A percentile compares a stretch with the other conserved stretches of the same genome.
Conservation (phyloP, 345 rosid species). For the Erysimum cheiranthoides region DNA sequence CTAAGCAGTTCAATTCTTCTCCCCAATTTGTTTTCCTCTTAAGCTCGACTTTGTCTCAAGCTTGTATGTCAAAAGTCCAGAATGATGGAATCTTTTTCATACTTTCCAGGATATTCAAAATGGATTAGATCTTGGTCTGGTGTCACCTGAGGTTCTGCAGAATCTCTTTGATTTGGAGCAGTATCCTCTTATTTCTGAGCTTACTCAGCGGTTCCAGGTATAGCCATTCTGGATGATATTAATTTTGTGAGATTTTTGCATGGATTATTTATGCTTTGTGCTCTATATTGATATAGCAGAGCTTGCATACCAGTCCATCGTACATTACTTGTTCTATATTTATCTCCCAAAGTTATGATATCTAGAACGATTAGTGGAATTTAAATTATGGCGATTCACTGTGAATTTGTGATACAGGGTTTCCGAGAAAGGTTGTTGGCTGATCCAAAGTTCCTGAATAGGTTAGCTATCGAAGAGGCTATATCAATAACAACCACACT, state of each 20-base stretch:
- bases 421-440: conserved; percentile 96
- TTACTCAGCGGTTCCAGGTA: conserved; percentile 91
- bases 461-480: conserved; percentile 96
- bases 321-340: conserved; percentile 10
- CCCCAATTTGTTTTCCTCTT: conserved; percentile 57
- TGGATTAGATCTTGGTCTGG: conserved; percentile 91
- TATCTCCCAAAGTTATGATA: background rate
- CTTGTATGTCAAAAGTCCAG: conserved; percentile 14
- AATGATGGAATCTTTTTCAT: conserved; percentile 26
- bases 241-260: conserved; percentile 19
- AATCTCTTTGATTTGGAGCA: conserved; percentile 90
- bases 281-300: conserved; percentile 1
- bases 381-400: conserved; percentile 14
- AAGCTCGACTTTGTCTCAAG: background rate
- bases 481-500: conserved; percentile 94
- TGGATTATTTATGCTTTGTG: conserved; percentile 2
- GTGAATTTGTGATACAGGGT: conserved; percentile 65
- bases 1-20: conserved; percentile 44
- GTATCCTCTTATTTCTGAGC: conserved; percentile 85
- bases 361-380: conserved; percentile 2
- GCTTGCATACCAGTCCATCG: conserved; percentile 1
- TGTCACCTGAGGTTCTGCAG: conserved; percentile 95
- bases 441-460: conserved; percentile 89
- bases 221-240: conserved; percentile 1
- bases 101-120: conserved; percentile 84